Conservation (phyloP, 139 green algal species). For the Zygnema circumcarinatum region DNA sequence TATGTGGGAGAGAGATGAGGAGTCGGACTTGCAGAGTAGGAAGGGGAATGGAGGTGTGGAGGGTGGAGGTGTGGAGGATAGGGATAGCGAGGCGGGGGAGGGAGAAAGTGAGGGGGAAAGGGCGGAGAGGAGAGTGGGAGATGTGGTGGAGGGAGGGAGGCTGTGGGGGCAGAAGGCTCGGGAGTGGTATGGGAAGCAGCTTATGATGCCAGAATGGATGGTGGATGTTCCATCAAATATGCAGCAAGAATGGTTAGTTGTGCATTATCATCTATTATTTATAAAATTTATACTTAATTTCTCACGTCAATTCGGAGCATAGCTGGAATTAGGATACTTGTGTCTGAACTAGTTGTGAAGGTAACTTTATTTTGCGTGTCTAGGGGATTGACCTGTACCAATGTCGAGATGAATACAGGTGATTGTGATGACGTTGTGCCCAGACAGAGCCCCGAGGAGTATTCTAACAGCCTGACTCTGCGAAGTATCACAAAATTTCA, state of each 20-base stretch:
- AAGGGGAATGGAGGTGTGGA: neutral
- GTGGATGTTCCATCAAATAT: constrained; percentile 82
- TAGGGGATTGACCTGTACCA: no score
- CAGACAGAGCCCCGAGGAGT: no score
- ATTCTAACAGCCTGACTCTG: no score
- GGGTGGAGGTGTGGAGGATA: neutral
- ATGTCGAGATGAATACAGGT: no score
- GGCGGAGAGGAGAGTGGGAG: neutral
- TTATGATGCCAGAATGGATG: constrained; percentile 91
- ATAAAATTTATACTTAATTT: no score
- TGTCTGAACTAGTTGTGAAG: no score
- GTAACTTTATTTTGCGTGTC: no score
- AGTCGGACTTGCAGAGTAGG: neutral
- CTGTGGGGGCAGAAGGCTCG: neutral
- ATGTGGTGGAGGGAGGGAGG: neutral
- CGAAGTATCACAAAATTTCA: no score
- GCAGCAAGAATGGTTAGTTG: constrained; percentile 71
- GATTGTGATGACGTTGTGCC: no score
- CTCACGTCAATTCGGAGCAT: no score
- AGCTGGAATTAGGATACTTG: no score
- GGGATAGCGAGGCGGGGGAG: neutral
- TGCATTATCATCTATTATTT: neutral
- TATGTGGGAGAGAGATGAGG: neutral
- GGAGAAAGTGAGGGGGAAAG: neutral
- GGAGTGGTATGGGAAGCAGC: constrained; percentile 65